Evolutionary conservation across 805 yeast genomes (phyloP).

Genomic region (Yarrowia bubula): DNA sequence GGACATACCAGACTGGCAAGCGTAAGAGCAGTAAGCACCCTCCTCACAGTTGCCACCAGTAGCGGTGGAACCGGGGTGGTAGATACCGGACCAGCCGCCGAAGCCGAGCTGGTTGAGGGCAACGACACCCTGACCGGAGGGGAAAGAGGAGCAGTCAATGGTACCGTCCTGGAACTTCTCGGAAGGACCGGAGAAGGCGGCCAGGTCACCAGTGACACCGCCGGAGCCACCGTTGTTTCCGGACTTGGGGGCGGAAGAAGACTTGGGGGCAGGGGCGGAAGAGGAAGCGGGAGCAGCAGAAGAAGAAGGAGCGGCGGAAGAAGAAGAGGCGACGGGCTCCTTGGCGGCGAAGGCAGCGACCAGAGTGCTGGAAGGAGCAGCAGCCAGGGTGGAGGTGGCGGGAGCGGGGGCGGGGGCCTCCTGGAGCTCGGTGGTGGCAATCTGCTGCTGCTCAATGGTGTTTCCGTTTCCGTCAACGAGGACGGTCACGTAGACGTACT

Average conservation of each 20-base stretch:
- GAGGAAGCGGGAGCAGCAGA: conserved; percentile 38
- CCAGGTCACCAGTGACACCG: conserved; percentile 53
- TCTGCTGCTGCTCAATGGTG: conserved; percentile 41
- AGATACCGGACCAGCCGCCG: conserved; percentile 83
- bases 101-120: conserved; percentile 66
- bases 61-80: conserved; percentile 51
- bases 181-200: conserved; percentile 55
- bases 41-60: conserved; percentile 68
- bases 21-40: conserved; percentile 94
- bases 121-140: conserved; percentile 81
- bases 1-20: conserved; percentile 98
- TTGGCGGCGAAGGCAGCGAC: conserved; percentile 34
- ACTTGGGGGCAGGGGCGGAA: conserved; percentile 40
- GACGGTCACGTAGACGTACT: conserved; percentile 49
- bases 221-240: conserved; percentile 34
- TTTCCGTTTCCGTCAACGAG: conserved; percentile 44
- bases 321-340: conserved; percentile 28
- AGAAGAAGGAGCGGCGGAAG: conserved; percentile 35
- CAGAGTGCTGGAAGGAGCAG: conserved; percentile 39
- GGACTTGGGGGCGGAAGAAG: conserved; percentile 39
- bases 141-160: conserved; percentile 65
- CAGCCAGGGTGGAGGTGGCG: conserved; percentile 34
- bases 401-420: conserved; percentile 36
- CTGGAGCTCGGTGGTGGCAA: conserved; percentile 30
- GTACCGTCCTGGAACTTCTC: conserved; percentile 70